Base-by-base conservation (phyloP, 192 early-diverging fungal genomes). In the Backusella mclennaniae region DNA sequence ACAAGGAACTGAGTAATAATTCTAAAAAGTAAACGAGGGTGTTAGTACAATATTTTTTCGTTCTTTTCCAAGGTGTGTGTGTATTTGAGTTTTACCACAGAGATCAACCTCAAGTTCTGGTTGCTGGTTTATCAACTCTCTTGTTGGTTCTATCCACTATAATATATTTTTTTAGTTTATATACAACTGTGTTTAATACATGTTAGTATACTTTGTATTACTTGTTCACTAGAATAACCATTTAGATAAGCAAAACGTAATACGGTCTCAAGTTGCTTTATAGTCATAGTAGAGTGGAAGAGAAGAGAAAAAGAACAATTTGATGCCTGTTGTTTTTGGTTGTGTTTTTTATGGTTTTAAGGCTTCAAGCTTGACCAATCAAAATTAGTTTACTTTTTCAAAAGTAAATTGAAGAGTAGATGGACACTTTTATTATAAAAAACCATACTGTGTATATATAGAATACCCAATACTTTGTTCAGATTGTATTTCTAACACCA, bases 101-200 rank as follows among this genome's bases (percentile, higher is more conserved):
- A 79, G 36, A n/a, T 74, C 73, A 35, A 46, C 17, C 7, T 67
- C 67, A 7, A 70, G 73, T 35, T 70, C 42, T 39, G 33, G 35
- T 72, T 38, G 11, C 12, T 67, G 17, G 23, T 19, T 75, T 74
- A 79, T 23, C 11, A 73, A 79, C 63, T 79, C 63, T 14, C 56
- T 69, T 33, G 73, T 74, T 39, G 77, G 73, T 38, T 42, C 73
- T 26, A 73, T 68, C 77, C 77, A 79, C 77, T 79, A n/a, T n/a
- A 52, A 6, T 42, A 35, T 53, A 69, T 44, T 21, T 9, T 8
- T 21, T 21, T 56, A 52, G 14, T 44, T 44, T 53, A 59, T 14
- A 49, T 38, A 35, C 12, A 70, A 4, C 52, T 35, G 26, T n/a
- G n/a, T 19, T 33, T 14, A 21, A 42, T 23, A 42, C 19, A 67